Evolutionary conservation across 2,329 filamentous ascomycete species (phyloP).

Genomic region (Ophidiomyces ophidiicola): DNA sequence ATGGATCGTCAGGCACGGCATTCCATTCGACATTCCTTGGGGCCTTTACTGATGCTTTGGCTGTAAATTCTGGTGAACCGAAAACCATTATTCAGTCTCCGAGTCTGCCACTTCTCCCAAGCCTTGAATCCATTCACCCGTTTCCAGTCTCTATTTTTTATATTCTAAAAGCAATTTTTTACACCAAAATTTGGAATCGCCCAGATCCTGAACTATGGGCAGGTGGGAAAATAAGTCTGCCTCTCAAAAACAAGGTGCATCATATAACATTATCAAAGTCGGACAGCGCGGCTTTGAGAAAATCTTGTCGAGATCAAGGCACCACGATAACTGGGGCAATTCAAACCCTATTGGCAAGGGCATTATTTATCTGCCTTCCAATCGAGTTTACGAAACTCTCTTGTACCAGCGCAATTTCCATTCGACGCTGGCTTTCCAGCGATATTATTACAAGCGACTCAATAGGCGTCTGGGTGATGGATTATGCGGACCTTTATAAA

Average conservation of each 20-base stretch:
- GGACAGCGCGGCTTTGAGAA: constrained; percentile 22
- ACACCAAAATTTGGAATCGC: constrained; percentile 23
- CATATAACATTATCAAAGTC: constrained; percentile 24
- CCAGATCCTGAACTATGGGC: constrained; percentile 27
- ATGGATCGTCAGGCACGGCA: constrained; percentile 35
- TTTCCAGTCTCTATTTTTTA: constrained; percentile 29
- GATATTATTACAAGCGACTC: constrained; percentile 26
- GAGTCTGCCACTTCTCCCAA: constrained; percentile 27
- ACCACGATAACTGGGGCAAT: constrained; percentile 34
- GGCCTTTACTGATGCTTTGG: constrained; percentile 19
- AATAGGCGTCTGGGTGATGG: constrained; percentile 30
- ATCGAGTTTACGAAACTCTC: constrained; percentile 22
- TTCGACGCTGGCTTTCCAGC: constrained; percentile 27
- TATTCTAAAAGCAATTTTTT: constrained; percentile 26
- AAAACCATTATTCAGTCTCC: constrained; percentile 16
- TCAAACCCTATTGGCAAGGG: constrained; percentile 29
- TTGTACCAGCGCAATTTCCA: constrained; percentile 28
- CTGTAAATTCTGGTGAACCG: not conserved
- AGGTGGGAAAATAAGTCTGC: constrained; percentile 20
- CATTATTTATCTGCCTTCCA: constrained; percentile 26
- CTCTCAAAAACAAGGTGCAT: constrained; percentile 21
- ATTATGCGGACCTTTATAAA: constrained; percentile 23
- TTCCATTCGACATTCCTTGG: constrained; percentile 35
- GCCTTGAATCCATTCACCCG: constrained; percentile 32
- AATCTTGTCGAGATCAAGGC: constrained; percentile 26